Evolutionary conservation across 1,139 yeast genomes (phyloP).

Genomic region (Protomyces inouyei): DNA sequence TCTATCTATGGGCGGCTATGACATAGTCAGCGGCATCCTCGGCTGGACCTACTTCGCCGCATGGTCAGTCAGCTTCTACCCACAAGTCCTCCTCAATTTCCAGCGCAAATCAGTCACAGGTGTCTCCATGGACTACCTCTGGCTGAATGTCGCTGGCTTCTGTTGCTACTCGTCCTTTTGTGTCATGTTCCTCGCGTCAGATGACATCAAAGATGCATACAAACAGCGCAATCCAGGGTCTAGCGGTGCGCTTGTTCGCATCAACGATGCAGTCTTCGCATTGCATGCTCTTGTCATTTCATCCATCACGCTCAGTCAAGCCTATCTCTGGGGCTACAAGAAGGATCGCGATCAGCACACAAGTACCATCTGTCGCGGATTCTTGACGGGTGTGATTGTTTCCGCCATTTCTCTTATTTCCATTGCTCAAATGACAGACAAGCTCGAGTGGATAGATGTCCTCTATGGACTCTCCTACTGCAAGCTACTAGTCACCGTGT

Average conservation of each 20-base stretch:
- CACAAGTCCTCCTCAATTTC: conserved; percentile 19
- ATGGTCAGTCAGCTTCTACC: conserved; percentile 24
- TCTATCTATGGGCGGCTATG: not conserved
- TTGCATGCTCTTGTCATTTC: conserved; percentile 14
- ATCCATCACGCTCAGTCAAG: conserved; percentile 19
- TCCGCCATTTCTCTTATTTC: not conserved
- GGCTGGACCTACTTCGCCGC: conserved; percentile 23
- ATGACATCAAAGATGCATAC: conserved; percentile 8
- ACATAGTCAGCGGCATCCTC: not conserved
- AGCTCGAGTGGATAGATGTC: conserved; percentile 18
- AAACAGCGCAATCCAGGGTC: conserved; percentile 4
- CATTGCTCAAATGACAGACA: not conserved
- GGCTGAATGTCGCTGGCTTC: conserved; percentile 20
- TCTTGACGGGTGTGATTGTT: not conserved
- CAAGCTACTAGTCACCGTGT: conserved; percentile 15
- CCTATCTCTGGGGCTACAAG: conserved; percentile 10
- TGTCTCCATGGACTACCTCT: conserved; percentile 9
- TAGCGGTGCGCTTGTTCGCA: conserved; percentile 13
- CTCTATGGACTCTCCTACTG: conserved; percentile 12
- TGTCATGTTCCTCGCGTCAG: conserved; percentile 1
- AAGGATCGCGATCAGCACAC: not conserved
- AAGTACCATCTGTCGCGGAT: not conserved
- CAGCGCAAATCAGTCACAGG: conserved; percentile 14
- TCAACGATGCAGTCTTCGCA: conserved; percentile 25
- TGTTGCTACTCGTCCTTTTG: conserved; percentile 9